Evolutionary conservation across 2,329 filamentous ascomycete species (phyloP).

Genomic region (Colletotrichum limetticola): DNA sequence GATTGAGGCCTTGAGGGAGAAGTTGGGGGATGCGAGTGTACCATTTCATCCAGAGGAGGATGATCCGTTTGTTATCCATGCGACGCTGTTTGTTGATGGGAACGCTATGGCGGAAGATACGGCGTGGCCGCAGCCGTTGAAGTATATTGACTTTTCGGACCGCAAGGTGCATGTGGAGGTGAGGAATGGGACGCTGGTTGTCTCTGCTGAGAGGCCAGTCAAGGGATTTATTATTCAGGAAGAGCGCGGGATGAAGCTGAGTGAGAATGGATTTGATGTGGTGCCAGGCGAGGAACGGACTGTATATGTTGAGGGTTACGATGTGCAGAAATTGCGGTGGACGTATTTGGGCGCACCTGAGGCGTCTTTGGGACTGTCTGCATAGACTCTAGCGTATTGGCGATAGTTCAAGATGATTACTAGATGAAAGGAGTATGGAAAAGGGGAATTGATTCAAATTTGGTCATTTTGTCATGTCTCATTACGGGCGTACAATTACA

Average conservation of each 20-base stretch:
- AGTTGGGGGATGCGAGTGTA: conserved; percentile 36
- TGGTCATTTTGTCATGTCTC: conserved; percentile 10
- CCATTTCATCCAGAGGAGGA: conserved; percentile 50
- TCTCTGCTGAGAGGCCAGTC: conserved; percentile 57
- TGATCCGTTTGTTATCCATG: conserved; percentile 59
- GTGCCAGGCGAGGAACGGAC: conserved; percentile 56
- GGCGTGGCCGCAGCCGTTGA: conserved; percentile 72
- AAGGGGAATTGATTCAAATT: background rate
- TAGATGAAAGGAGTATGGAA: background rate
- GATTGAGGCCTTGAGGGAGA: conserved; percentile 12
- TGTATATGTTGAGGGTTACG: conserved; percentile 27
- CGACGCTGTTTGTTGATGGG: conserved; percentile 51
- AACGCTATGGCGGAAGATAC: conserved; percentile 57
- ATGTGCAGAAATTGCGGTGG: conserved; percentile 30
- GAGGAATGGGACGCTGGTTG: conserved; percentile 39
- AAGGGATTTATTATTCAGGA: conserved; percentile 68
- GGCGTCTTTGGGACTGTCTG: conserved; percentile 2
- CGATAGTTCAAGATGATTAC: background rate
- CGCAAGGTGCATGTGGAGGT: conserved; percentile 50
- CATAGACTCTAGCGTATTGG: background rate
- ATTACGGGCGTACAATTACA: conserved; percentile 27
- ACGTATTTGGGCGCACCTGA: conserved; percentile 36
- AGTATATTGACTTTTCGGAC: conserved; percentile 64
- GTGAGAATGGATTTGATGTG: conserved; percentile 69
- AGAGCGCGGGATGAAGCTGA: conserved; percentile 54